Evolutionary conservation across 2,329 filamentous ascomycete genomes (phyloP).

Genomic region (Paraphaeosphaeria sporulosa): DNA sequence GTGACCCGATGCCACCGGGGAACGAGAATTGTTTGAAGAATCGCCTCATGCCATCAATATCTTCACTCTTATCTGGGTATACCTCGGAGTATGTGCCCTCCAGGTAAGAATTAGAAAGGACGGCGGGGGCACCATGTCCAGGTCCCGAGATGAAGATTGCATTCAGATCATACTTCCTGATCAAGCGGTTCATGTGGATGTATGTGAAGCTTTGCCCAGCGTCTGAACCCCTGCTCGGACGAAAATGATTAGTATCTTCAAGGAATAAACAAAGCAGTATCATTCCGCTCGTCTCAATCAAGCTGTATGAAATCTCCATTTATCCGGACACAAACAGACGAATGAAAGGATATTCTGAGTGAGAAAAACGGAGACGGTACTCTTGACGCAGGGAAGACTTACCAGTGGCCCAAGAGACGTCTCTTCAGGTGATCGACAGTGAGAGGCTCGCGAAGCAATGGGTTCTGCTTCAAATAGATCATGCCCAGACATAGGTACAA

Average conservation of each 20-base stretch:
- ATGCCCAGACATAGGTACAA: conserved; percentile 80
- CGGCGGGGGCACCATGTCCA: conserved; percentile 78
- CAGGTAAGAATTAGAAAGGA: conserved; percentile 78
- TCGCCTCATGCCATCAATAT: conserved; percentile 71
- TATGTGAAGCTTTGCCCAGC: conserved; percentile 84
- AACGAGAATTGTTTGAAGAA: conserved; percentile 89
- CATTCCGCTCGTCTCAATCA: neutral
- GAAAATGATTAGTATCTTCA: neutral
- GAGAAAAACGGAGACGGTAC: no score
- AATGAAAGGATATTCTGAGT: neutral
- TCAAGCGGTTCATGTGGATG: conserved; percentile 82
- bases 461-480: conserved; percentile 80
- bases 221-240: conserved; percentile 67
- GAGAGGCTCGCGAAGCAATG: conserved; percentile 73
- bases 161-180: conserved; percentile 80
- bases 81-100: conserved; percentile 81
- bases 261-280: neutral
- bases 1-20: conserved; percentile 78
- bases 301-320: neutral
- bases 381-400: neutral
- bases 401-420: conserved; percentile 76
- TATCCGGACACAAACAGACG: neutral
- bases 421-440: conserved; percentile 75
- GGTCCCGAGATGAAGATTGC: conserved; percentile 78
- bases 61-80: conserved; percentile 75